Percentiles rank a stretch among this genome's conserved stretches.
Evolutionary conservation across 1,139 yeast species (phyloP).

Genomic region (Candida smagusa): DNA sequence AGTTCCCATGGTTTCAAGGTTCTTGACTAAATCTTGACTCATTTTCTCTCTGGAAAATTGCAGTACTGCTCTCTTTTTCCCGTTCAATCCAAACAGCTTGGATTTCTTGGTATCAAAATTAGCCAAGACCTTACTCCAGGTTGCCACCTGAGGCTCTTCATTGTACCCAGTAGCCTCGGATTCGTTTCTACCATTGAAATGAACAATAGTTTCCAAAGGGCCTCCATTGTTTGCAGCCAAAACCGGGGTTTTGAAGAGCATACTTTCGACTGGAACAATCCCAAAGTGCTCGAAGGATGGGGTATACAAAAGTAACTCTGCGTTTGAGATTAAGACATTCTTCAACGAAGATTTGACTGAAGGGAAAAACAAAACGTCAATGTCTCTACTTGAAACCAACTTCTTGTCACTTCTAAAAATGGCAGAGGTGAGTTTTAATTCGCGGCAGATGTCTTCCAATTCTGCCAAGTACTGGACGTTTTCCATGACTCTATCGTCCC

Average conservation of each 20-base stretch:
- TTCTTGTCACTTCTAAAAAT: conserved; percentile 44
- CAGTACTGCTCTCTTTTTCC: conserved; percentile 47
- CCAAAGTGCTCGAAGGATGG: conserved; percentile 96
- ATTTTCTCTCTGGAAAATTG: conserved; percentile 61
- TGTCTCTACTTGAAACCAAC: conserved; percentile 1
- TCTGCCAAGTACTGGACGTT: conserved; percentile 71
- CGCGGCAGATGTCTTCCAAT: conserved; percentile 48
- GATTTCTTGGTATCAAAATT: conserved; percentile 30
- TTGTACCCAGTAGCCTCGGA: conserved; percentile 73
- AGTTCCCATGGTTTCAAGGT: conserved; percentile 13
- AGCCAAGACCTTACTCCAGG: conserved; percentile 66
- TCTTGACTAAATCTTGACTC: conserved; percentile 48
- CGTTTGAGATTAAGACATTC: conserved; percentile 54
- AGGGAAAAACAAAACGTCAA: conserved; percentile 66
- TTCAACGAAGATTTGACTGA: conserved; percentile 70
- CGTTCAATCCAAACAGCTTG: conserved; percentile 42
- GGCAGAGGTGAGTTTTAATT: conserved; percentile 41
- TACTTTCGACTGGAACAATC: conserved; percentile 93
- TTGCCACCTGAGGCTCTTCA: conserved; percentile 47
- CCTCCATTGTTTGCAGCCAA: conserved; percentile 90
- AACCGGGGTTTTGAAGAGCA: conserved; percentile 80
- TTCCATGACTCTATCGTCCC: conserved; percentile 71
- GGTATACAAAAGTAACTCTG: conserved; percentile 73
- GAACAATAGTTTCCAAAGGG: conserved; percentile 76
- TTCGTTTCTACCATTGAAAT: conserved; percentile 36